Conservation (phyloP, 805 yeast species). For the Peterozyma xylosa region DNA sequence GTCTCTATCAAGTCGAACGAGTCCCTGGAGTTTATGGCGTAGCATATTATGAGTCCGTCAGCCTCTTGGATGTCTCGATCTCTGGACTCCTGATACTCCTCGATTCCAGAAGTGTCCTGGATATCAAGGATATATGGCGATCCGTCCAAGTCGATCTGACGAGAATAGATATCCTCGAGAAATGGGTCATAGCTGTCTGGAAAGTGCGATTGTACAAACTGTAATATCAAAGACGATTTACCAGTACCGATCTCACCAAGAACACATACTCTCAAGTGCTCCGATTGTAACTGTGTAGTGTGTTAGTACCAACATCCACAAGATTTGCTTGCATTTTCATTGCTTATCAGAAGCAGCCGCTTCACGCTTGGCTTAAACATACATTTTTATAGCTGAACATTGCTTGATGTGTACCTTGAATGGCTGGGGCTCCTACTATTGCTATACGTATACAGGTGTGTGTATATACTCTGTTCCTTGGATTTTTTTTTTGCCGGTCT, state of each 20-base stretch:
- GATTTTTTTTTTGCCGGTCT: too few species aligned
- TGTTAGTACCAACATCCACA: too few species aligned
- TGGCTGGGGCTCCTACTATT: too few species aligned
- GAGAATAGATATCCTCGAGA: constrained; percentile 20
- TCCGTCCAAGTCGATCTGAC: constrained; percentile 22
- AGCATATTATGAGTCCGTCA: constrained; percentile 44
- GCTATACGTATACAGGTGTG: too few species aligned
- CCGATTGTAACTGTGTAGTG: background rate
- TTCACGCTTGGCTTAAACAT: too few species aligned
- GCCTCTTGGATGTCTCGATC: constrained; percentile 19
- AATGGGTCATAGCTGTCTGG: constrained; percentile 16
- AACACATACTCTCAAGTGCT: constrained; percentile 17
- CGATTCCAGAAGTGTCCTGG: constrained; percentile 89
- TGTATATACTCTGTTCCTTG: too few species aligned
- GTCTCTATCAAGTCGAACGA: constrained; percentile 28
- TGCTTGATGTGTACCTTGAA: too few species aligned
- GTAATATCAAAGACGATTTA: constrained; percentile 20
- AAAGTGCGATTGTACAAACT: constrained; percentile 16
- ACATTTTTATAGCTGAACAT: too few species aligned
- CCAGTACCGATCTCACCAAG: constrained; percentile 24
- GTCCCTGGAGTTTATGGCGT: constrained; percentile 40
- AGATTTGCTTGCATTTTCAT: too few species aligned
- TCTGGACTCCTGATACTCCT: constrained; percentile 26
- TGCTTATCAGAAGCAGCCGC: too few species aligned
- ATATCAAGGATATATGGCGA: constrained; percentile 34